Evolutionary conservation across 2,329 filamentous ascomycete species (phyloP).

Genomic region (Ceratocystis papillata): DNA sequence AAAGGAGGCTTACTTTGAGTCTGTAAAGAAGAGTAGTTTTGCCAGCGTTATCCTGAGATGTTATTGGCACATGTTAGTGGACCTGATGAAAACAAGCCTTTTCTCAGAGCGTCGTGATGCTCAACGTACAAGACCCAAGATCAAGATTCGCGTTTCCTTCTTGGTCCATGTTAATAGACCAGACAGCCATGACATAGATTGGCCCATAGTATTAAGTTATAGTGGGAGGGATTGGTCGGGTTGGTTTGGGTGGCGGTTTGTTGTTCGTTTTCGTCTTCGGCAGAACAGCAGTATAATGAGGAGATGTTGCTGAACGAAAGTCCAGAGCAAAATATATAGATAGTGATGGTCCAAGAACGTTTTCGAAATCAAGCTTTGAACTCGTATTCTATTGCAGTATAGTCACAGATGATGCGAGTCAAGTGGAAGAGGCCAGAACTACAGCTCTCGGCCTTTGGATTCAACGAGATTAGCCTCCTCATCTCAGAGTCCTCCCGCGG

Average conservation of each 20-base stretch:
- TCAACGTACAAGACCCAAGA: slow-evolving; percentile 69
- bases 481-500: slow-evolving; percentile 15
- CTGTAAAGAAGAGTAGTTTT: slow-evolving; percentile 96
- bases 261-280: background rate
- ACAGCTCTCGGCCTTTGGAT: background rate
- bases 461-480: slow-evolving; percentile 17
- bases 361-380: background rate
- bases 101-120: background rate
- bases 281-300: background rate
- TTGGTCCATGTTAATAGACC: slow-evolving; percentile 66
- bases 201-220: slow-evolving; percentile 41
- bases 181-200: slow-evolving; percentile 58
- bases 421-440: slow-evolving; percentile 6
- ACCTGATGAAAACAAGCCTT: background rate
- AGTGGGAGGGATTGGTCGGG: slow-evolving; percentile 2
- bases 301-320: background rate
- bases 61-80: slow-evolving; percentile 8
- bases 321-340: background rate
- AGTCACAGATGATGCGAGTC: background rate
- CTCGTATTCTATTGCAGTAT: background rate
- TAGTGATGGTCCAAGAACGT: background rate
- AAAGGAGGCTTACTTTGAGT: slow-evolving; percentile 57
- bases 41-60: slow-evolving; percentile 81
- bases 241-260: background rate
- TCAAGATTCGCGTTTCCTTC: slow-evolving; percentile 96